Evolutionary conservation across 768 basidiomycete genomes (phyloP).

Genomic region (Hebeloma cylindrosporum): DNA sequence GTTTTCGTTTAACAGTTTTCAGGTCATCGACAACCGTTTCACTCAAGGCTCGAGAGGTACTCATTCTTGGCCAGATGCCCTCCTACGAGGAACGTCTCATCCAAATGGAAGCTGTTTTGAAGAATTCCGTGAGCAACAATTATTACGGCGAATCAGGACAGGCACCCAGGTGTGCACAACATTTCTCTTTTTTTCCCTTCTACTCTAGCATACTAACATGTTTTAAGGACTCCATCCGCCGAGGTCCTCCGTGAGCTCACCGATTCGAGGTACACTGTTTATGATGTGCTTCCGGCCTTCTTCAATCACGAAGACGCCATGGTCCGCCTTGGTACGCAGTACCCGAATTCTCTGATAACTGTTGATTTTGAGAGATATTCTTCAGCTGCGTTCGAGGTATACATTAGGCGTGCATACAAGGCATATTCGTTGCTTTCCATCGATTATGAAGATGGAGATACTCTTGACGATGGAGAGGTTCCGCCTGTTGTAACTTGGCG

Average conservation of each 20-base stretch:
- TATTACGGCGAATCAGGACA: conserved; percentile 85
- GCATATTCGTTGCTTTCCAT: conserved; percentile 90
- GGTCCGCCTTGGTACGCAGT: conserved; percentile 71
- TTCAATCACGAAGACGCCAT: conserved; percentile 85
- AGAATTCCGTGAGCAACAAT: conserved; percentile 80
- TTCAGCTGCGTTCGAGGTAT: conserved; percentile 91
- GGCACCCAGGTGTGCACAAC: conserved; percentile 55
- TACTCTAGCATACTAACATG: conserved; percentile 15
- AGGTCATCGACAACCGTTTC: conserved; percentile 91
- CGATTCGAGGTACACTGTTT: conserved; percentile 96
- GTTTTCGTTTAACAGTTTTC: conserved; percentile 7
- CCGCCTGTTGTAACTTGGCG: conserved; percentile 87
- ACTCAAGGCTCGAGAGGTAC: conserved; percentile 94
- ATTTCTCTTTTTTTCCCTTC: conserved; percentile 1
- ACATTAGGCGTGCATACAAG: conserved; percentile 92
- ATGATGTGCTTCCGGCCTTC: conserved; percentile 94
- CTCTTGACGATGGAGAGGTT: conserved; percentile 77
- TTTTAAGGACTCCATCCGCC: conserved; percentile 69
- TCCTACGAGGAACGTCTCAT: conserved; percentile 91
- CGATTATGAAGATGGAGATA: conserved; percentile 93
- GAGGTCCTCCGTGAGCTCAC: conserved; percentile 91
- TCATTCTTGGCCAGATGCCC: conserved; percentile 95
- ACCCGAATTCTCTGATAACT: background rate
- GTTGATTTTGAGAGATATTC: conserved; percentile 6
- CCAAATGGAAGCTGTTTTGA: conserved; percentile 94